Evolutionary conservation across 2,329 filamentous ascomycete genomes (phyloP), one percentile per base, ranked within the genome.

Genomic region (Verticillium nonalfalfae): DNA sequence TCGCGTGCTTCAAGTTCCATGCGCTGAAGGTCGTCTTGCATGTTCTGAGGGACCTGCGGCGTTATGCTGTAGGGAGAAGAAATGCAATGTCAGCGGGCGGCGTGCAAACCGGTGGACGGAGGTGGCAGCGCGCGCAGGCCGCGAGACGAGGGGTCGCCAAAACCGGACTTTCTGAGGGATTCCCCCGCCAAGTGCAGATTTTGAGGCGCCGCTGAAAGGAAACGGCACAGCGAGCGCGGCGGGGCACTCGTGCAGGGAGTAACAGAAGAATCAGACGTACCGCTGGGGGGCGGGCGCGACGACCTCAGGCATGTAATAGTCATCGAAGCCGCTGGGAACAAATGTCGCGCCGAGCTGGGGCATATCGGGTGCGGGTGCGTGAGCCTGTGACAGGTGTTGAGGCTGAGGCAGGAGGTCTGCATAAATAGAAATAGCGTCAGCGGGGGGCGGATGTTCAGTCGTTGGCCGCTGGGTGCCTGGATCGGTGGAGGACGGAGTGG

Each of bases 21-120:
- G 75, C 93, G 89, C 71, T 94, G 90, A 67, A 99, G 85, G 76
- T 91, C 94, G 71, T 96, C 89, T 79, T 97, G 93, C 86, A 99
- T 97, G 77, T 97, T 94, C 77, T 94, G 90, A 68, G 94, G 92
- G 67, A 97, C 93, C 82, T 97, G 93, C 74, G 92, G 91, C 87
- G 94, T 97, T 71, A 96, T 87, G 80, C 92, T 96, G 75, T 67
- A 72, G 66, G 26, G 55, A 72, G 69, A 13, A 11, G 34, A 21
- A 21, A 34, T 56, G 54, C 54, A 18, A 3, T 21, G 26, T 34
- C 26, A 34, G 26, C 54, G 31, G 15, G n/a, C 5, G 26, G 33
- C 31, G n/a, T 26, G 26, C 26, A 35, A 34, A 34, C 26, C 26
- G 26, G 26, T 21, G 33, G 54, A 56, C 18, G 18, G 11, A 52